Conservation (phyloP, 108 stramenopile species). For the Schizochytrium sp. region DNA sequence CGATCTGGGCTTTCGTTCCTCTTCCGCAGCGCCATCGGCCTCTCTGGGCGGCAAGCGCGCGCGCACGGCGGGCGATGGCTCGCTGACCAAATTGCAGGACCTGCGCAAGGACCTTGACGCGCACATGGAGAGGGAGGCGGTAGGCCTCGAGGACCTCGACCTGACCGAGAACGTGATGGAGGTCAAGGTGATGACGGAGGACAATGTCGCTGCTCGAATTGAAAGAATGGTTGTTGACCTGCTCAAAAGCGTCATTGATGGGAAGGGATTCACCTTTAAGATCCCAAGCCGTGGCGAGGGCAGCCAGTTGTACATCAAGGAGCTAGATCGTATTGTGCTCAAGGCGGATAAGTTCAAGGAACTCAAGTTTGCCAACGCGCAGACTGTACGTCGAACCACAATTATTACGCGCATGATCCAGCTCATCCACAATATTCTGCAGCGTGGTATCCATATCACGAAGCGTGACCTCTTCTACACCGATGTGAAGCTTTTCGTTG, state of each 20-base stretch:
- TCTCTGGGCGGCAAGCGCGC: too few species aligned
- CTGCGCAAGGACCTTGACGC: neutral
- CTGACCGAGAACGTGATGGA: conserved; percentile 30
- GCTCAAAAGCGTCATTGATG: conserved; percentile 31
- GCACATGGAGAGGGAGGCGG: neutral
- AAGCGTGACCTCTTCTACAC: conserved; percentile 95
- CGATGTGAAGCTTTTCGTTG: conserved; percentile 92
- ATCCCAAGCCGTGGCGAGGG: conserved; percentile 70
- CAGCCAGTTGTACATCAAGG: conserved; percentile 77
- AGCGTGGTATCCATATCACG: conserved; percentile 88
- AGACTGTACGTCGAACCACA: conserved; percentile 75
- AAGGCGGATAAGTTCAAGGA: neutral
- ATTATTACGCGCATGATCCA: conserved; percentile 85
- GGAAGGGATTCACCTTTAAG: conserved; percentile 61
- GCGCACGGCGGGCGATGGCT: too few species aligned
- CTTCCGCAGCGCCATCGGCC: too few species aligned
- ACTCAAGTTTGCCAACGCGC: conserved; percentile 65
- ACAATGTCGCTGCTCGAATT: neutral
- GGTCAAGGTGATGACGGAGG: neutral
- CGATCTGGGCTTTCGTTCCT: too few species aligned
- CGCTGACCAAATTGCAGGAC: neutral
- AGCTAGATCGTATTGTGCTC: conserved; percentile 69
- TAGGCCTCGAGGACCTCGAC: conserved; percentile 27
- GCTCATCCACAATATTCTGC: conserved; percentile 79
- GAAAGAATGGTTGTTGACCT: conserved; percentile 32